These are phyloP conservation scores for Wickerhamomyces strasburgensis DNA, from an alignment of 805 yeast genomes.

Conservation along the genomic window DNA sequence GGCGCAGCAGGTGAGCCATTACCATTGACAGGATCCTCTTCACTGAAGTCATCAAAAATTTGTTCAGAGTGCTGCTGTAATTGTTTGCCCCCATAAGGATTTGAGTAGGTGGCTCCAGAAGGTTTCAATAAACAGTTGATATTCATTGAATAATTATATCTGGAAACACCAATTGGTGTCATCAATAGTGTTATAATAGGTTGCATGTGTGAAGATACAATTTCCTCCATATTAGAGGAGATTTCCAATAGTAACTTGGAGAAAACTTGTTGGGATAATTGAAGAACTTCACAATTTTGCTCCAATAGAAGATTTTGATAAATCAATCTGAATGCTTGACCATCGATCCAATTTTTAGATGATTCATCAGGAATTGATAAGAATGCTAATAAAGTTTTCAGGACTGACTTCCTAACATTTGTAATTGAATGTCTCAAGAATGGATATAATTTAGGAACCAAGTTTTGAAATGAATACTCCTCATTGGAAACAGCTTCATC, in stretches of 20 bases:
- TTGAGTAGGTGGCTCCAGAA: conserved; percentile 43
- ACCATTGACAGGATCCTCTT: conserved; percentile 9
- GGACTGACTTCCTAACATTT: conserved; percentile 83
- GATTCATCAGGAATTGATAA: conserved; percentile 49
- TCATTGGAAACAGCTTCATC: conserved; percentile 48
- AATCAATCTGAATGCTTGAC: conserved; percentile 64
- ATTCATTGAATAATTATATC: conserved; percentile 84
- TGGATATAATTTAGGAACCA: conserved; percentile 91
- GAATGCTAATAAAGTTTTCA: conserved; percentile 76
- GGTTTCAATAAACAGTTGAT: conserved; percentile 71
- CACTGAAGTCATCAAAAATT: conserved; percentile 9
- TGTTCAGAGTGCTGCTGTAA: neutral
- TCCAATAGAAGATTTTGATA: conserved; percentile 88
- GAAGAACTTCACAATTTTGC: conserved; percentile 71
- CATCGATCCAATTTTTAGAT: conserved; percentile 69
- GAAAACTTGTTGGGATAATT: conserved; percentile 61
- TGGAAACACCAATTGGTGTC: conserved; percentile 94
- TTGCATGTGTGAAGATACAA: conserved; percentile 51
- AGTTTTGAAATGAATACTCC: conserved; percentile 55
- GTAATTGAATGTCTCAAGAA: conserved; percentile 91
- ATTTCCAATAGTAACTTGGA: conserved; percentile 45
- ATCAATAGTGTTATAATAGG: conserved; percentile 64
- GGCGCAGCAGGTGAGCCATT: neutral
- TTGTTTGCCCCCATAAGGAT: conserved; percentile 1
- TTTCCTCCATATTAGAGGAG: conserved; percentile 40